Conservation (phyloP, 2,329 filamentous ascomycete species). For the Emergomyces africanus region DNA sequence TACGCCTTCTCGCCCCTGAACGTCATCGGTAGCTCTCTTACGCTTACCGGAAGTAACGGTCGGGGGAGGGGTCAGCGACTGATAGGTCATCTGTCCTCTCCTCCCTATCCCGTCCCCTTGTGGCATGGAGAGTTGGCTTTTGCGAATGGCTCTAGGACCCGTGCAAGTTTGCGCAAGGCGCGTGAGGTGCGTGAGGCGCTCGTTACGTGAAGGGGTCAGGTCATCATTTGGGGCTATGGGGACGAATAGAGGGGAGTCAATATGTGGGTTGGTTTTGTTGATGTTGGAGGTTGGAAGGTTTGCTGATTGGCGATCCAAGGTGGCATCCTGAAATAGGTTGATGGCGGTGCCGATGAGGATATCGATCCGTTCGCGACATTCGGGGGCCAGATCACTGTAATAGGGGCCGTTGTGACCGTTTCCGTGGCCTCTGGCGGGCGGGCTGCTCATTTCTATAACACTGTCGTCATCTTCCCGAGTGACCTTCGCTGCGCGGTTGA, state of each 20-base stretch:
- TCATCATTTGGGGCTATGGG: background rate
- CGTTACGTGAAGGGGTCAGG: background rate
- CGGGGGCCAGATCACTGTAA: constrained; percentile 1
- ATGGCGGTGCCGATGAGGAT: constrained; percentile 2
- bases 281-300: background rate
- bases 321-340: background rate
- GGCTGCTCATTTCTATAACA: background rate
- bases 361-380: constrained; percentile 3
- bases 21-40: background rate
- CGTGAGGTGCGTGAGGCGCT: background rate
- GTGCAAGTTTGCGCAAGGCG: background rate
- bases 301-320: background rate
- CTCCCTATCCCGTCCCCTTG: background rate
- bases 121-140: background rate
- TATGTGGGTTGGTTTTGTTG: background rate
- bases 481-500: background rate
- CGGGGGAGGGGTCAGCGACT: background rate
- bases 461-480: background rate
- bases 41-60: background rate
- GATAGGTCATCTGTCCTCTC: background rate
- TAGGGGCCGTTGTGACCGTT: background rate
- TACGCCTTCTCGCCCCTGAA: background rate
- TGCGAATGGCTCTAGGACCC: background rate
- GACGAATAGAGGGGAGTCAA: background rate
- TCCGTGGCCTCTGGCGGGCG: background rate